A percentile compares a stretch with the other conserved stretches of the same genome.
Conservation (phyloP, 2,329 filamentous ascomycete species). For the Ilyonectria mors-panacis region DNA sequence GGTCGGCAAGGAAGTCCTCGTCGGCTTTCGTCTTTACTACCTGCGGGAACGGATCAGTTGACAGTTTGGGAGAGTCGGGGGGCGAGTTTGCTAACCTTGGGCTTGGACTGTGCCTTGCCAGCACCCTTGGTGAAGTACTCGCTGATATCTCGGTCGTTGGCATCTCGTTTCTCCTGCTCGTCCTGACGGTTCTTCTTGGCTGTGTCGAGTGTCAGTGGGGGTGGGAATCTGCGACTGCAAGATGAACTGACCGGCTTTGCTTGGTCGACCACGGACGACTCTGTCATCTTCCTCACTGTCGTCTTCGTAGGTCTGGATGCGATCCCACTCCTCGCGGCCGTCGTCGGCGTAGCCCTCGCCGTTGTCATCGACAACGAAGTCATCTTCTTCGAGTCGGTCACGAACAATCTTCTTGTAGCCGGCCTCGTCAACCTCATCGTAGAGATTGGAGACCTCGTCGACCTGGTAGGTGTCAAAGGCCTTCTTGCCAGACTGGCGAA, state of each 20-base stretch:
- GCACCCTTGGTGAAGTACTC: conserved; percentile 92
- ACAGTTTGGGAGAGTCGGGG: neutral
- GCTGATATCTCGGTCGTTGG: conserved; percentile 91
- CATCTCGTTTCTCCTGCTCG: conserved; percentile 86
- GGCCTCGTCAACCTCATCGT: conserved; percentile 97
- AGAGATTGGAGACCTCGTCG: conserved; percentile 85
- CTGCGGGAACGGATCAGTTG: conserved; percentile 58
- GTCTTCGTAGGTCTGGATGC: conserved; percentile 76
- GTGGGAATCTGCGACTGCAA: neutral
- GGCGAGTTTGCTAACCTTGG: conserved; percentile 74
- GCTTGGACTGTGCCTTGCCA: conserved; percentile 77
- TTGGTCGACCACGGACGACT: conserved; percentile 61
- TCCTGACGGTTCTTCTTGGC: conserved; percentile 92
- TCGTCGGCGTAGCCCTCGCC: conserved; percentile 97
- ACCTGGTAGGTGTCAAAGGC: conserved; percentile 89
- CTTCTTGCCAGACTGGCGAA: conserved; percentile 92
- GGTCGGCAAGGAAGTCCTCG: conserved; percentile 85
- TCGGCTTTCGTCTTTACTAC: conserved; percentile 87
- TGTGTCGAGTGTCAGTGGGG: conserved; percentile 51
- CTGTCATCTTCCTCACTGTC: conserved; percentile 74
- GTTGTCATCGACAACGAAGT: conserved; percentile 99
- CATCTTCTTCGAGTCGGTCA: conserved; percentile 89
- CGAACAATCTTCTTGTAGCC: conserved; percentile 97
- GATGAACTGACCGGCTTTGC: conserved; percentile 64
- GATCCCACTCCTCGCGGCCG: conserved; percentile 94